phyloP scores from a whole-genome alignment of 1,139 yeast species.

The Blastobotrys apis region DNA sequence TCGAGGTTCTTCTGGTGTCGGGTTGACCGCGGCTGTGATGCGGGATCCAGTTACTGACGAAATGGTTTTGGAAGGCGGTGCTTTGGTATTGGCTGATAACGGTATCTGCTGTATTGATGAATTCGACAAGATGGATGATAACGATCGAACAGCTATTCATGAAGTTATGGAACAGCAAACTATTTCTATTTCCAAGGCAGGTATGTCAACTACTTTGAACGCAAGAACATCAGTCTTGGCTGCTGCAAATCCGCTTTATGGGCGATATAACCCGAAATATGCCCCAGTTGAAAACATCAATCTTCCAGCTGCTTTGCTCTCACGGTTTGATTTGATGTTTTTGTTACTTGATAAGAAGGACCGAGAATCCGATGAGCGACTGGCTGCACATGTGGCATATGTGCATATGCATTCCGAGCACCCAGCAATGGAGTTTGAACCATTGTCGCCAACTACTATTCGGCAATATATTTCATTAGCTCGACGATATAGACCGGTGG shows the following conservation, averaged over 20 bases:
- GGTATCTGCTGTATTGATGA: constrained; percentile 99
- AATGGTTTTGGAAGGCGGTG: constrained; percentile 98
- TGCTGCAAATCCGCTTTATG: constrained; percentile 96
- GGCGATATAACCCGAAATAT: constrained; percentile 84
- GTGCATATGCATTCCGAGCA: constrained; percentile 93
- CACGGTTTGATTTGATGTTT: constrained; percentile 90
- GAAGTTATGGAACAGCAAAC: constrained; percentile 99
- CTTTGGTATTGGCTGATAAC: constrained; percentile 92
- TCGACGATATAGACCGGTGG: constrained; percentile 77
- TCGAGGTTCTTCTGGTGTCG: constrained; percentile 98
- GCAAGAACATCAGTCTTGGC: constrained; percentile 95
- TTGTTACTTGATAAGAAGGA: constrained; percentile 82
- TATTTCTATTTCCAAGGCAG: constrained; percentile 95
- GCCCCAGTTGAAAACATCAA: constrained; percentile 95
- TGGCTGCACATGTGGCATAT: constrained; percentile 90
- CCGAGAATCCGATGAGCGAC: constrained; percentile 72
- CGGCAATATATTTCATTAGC: constrained; percentile 89
- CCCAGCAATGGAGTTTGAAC: constrained; percentile 71
- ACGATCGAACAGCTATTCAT: constrained; percentile 95
- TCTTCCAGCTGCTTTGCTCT: constrained; percentile 91
- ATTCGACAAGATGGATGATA: constrained; percentile 97
- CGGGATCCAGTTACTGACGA: constrained; percentile 98
- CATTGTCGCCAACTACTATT: constrained; percentile 73
- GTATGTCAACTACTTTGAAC: constrained; percentile 92
- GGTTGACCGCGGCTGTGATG: constrained; percentile 98